phyloP scores from a whole-genome alignment of 441 rosid genomes.

The Macaranga tanarius region DNA sequence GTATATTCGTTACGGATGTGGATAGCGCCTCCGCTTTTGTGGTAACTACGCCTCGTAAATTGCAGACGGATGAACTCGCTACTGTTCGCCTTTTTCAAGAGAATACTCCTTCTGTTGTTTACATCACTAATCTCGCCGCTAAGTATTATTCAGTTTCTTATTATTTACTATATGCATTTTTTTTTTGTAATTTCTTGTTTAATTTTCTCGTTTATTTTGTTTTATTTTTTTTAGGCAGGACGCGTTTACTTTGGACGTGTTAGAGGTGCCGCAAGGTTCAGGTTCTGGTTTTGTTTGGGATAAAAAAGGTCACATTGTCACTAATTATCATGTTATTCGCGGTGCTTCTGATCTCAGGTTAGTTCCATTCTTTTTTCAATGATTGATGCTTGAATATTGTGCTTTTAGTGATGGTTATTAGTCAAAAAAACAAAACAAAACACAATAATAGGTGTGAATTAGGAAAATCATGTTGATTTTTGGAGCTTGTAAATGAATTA shows the following conservation, averaged over 20 bases:
- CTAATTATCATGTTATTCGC: constrained; percentile 94
- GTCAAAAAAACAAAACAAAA: too few species aligned
- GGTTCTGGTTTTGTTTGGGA: constrained; percentile 99
- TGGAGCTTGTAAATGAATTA: neutral
- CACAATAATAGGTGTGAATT: neutral
- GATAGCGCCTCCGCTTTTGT: constrained; percentile 73
- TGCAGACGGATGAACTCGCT: constrained; percentile 87
- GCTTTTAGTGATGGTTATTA: neutral
- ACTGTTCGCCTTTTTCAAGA: constrained; percentile 89
- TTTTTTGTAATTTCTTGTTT: constrained; percentile 6
- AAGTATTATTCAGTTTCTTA: constrained; percentile 36
- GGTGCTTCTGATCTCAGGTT: constrained; percentile 98
- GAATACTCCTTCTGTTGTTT: constrained; percentile 96
- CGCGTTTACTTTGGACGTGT: constrained; percentile 86
- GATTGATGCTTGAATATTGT: neutral
- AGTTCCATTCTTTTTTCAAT: constrained; percentile 7
- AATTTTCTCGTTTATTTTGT: neutral
- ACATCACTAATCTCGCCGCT: constrained; percentile 90
- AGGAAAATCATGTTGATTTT: neutral
- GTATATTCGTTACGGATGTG: constrained; percentile 54
- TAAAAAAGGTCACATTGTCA: constrained; percentile 77
- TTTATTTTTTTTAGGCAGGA: constrained; percentile 57
- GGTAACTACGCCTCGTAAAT: constrained; percentile 63
- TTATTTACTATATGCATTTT: neutral
- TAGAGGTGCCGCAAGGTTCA: constrained; percentile 98